Conservation (phyloP, 352 stramenopile species). For the Peronospora destructor region DNA sequence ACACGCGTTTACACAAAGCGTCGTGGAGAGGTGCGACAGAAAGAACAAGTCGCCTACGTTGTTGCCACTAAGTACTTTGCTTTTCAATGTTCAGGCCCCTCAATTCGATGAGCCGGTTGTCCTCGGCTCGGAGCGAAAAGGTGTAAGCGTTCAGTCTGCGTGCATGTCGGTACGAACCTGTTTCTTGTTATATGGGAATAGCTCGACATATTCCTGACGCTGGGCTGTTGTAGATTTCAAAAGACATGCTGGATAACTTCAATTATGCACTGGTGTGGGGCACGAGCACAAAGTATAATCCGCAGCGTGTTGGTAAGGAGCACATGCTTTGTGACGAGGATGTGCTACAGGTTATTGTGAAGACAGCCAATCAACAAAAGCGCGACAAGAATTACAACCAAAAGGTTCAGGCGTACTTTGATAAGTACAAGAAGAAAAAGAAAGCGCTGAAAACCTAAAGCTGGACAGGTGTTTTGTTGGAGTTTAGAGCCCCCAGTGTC, state of each 20-base stretch:
- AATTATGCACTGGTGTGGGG: slow-evolving; percentile 98
- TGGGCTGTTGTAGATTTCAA: slow-evolving; percentile 62
- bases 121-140: slow-evolving; percentile 77
- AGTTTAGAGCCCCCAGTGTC: slow-evolving; percentile 5
- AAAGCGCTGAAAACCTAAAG: slow-evolving; percentile 87
- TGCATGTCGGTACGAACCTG: slow-evolving; percentile 71
- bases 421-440: slow-evolving; percentile 95
- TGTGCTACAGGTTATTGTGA: slow-evolving; percentile 96
- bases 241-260: slow-evolving; percentile 93
- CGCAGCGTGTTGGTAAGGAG: slow-evolving; percentile 91
- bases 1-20: slow-evolving; percentile 87
- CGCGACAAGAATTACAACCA: slow-evolving; percentile 96
- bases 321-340: slow-evolving; percentile 97
- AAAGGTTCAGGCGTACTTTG: slow-evolving; percentile 92
- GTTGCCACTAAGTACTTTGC: slow-evolving; percentile 1
- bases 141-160: slow-evolving; percentile 70
- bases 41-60: neutral
- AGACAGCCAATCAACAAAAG: slow-evolving; percentile 98
- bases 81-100: slow-evolving; percentile 34
- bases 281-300: slow-evolving; percentile 96
- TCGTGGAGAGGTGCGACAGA: slow-evolving; percentile 57
- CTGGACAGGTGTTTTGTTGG: slow-evolving; percentile 2
- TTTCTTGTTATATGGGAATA: slow-evolving; percentile 1
- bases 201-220: neutral
- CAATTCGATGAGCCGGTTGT: slow-evolving; percentile 79